phyloP scores from a whole-genome alignment of 2,329 filamentous ascomycete species.

The Colletotrichum kahawae region DNA sequence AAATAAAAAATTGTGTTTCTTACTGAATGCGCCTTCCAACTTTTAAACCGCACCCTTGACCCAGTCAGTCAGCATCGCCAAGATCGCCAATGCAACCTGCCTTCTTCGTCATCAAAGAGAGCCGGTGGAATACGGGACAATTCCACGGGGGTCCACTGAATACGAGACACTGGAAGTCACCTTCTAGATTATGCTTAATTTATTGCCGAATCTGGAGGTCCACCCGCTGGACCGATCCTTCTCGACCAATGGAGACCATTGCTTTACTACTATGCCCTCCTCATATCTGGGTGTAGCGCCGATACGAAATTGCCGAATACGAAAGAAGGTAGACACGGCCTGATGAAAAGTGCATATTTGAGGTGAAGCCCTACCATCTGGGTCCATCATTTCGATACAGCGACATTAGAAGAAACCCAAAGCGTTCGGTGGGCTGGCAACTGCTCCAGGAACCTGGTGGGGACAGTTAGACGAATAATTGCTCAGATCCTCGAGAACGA shows the following conservation, averaged over 20 bases:
- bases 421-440: slow-evolving; percentile 19
- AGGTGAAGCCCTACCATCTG: neutral
- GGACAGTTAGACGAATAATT: neutral
- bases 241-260: neutral
- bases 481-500: neutral
- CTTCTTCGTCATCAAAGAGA: neutral
- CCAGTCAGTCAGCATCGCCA: neutral
- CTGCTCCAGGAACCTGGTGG: slow-evolving; percentile 7
- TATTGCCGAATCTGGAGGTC: neutral
- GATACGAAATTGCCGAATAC: neutral
- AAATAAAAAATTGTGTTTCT: neutral
- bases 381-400: neutral
- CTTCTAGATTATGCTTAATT: neutral
- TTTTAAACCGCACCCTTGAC: neutral
- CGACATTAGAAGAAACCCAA: slow-evolving; percentile 5
- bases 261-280: neutral
- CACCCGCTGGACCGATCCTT: neutral
- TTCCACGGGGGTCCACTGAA: neutral
- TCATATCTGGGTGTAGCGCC: neutral
- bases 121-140: neutral
- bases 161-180: neutral
- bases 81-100: neutral
- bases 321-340: neutral
- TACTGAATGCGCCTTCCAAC: neutral
- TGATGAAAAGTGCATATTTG: neutral